Evolutionary conservation across 768 basidiomycete genomes (phyloP).

Genomic region (Pleurotus sapidus): DNA sequence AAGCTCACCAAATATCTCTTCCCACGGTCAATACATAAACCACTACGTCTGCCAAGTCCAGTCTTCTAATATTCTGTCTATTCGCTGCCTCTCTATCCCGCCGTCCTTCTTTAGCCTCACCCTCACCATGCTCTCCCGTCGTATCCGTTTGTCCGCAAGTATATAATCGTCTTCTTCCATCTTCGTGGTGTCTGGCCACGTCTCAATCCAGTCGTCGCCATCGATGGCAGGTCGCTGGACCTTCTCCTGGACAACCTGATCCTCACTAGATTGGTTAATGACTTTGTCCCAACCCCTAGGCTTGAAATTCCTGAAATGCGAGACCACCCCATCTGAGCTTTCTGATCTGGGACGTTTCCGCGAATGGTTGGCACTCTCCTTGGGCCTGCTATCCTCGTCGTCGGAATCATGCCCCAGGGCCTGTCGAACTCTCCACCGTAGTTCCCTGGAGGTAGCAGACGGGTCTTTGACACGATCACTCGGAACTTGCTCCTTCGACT

Average conservation of each 20-base stretch:
- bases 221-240: conserved; percentile 30
- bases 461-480: conserved; percentile 80
- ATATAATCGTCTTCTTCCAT: conserved; percentile 28
- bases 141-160: conserved; percentile 39
- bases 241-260: conserved; percentile 34
- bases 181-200: conserved; percentile 36
- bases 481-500: conserved; percentile 81
- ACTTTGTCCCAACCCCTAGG: conserved; percentile 66
- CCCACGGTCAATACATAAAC: conserved; percentile 12
- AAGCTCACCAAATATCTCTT: conserved; percentile 7
- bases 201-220: conserved; percentile 39
- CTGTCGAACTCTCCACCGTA: conserved; percentile 77
- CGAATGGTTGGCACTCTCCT: conserved; percentile 26
- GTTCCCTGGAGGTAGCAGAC: conserved; percentile 74
- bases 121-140: conserved; percentile 51
- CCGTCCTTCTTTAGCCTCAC: conserved; percentile 53
- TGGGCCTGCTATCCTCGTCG: conserved; percentile 46
- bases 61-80: conserved; percentile 65
- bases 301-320: conserved; percentile 62
- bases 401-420: conserved; percentile 64
- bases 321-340: conserved; percentile 16
- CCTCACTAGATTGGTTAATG: conserved; percentile 38
- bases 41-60: conserved; percentile 50
- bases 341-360: conserved; percentile 32
- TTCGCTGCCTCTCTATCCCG: conserved; percentile 61